These are phyloP conservation scores for Hypocrella siamensis DNA, from an alignment of 2,329 filamentous ascomycete species.

Conservation along the genomic window DNA sequence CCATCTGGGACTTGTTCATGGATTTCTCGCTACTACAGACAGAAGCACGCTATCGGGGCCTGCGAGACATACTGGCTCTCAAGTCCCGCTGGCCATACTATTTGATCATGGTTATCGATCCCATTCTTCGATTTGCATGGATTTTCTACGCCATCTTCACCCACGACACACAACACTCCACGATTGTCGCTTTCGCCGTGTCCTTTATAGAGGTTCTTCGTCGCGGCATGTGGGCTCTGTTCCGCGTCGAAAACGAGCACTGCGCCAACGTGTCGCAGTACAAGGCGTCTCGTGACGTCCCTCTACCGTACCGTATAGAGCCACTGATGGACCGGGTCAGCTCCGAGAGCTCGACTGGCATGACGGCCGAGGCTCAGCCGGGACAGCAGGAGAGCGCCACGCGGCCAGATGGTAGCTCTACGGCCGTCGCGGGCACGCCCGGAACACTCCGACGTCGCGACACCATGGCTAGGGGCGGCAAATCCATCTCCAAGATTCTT, in stretches of 20 bases:
- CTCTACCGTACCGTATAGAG: conserved; percentile 61
- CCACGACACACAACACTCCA: conserved; percentile 66
- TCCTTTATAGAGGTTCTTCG: conserved; percentile 67
- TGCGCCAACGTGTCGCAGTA: conserved; percentile 82
- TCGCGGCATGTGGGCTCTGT: conserved; percentile 77
- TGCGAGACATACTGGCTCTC: conserved; percentile 68
- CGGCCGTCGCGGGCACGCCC: conserved; percentile 7
- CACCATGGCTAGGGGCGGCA: conserved; percentile 14
- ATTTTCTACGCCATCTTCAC: conserved; percentile 83
- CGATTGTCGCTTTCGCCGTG: conserved; percentile 65
- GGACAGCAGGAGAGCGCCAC: conserved; percentile 1
- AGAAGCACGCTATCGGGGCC: conserved; percentile 46
- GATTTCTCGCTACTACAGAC: conserved; percentile 87
- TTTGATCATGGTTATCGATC: conserved; percentile 64
- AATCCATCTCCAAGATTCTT: conserved; percentile 45
- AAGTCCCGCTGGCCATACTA: conserved; percentile 78
- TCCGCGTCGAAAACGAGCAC: conserved; percentile 96
- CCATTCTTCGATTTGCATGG: conserved; percentile 83
- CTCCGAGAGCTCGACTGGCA: conserved; percentile 12
- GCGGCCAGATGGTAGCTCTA: conserved; percentile 7
- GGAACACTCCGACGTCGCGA: conserved; percentile 16
- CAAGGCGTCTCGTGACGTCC: conserved; percentile 77
- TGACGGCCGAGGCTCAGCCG: conserved; percentile 7
- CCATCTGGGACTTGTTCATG: conserved; percentile 90
- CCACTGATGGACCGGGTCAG: conserved; percentile 27